These are phyloP conservation scores for Mycena olivaceomarginata DNA, from an alignment of 768 basidiomycete species.

Conservation along the genomic window DNA sequence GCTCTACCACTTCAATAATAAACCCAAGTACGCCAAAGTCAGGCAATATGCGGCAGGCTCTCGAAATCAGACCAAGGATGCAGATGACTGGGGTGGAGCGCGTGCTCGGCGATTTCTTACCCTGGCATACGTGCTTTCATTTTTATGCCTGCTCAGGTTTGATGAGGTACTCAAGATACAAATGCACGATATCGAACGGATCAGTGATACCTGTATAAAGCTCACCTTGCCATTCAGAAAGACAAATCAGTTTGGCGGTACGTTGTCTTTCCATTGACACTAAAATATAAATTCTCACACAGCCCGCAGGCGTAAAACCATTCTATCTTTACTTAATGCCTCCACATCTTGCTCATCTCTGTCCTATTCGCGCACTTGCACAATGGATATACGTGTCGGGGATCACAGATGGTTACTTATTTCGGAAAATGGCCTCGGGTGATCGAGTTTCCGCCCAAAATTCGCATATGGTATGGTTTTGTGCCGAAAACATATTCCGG, in stretches of 20 bases:
- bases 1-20: neutral
- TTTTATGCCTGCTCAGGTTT: slow-evolving; percentile 55
- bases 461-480: slow-evolving; percentile 49
- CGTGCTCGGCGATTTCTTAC: slow-evolving; percentile 48
- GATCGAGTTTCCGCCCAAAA: neutral
- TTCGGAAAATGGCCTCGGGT: neutral
- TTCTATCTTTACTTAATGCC: neutral
- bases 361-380: neutral
- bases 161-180: slow-evolving; percentile 58
- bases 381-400: neutral
- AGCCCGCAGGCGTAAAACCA: neutral
- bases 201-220: slow-evolving; percentile 35
- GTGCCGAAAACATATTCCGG: neutral
- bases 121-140: slow-evolving; percentile 55
- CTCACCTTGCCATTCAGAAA: neutral
- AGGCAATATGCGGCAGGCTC: slow-evolving; percentile 14
- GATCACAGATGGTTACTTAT: neutral
- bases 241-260: neutral
- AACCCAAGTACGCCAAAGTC: neutral
- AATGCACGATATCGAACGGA: slow-evolving; percentile 48
- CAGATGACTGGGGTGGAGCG: slow-evolving; percentile 54
- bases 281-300: neutral
- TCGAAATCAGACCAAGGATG: neutral
- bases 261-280: neutral
- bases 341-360: neutral